Conservation (phyloP, 2,329 filamentous ascomycete genomes). For the Arachnomyces sp. region DNA sequence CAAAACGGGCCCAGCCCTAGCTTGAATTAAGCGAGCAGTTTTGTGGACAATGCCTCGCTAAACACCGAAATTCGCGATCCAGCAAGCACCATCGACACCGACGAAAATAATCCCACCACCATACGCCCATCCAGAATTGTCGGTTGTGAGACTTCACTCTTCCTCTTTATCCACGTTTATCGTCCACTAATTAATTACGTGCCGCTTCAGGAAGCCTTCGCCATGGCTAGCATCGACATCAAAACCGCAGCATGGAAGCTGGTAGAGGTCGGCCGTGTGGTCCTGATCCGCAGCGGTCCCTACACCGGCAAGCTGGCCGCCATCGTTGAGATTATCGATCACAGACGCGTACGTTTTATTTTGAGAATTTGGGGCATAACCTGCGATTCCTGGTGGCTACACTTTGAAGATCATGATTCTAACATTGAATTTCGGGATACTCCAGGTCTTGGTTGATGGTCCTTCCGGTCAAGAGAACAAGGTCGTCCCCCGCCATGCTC, state of each 20-base stretch:
- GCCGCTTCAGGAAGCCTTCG: slow-evolving; percentile 51
- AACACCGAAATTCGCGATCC: slow-evolving; percentile 16
- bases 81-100: slow-evolving; percentile 10
- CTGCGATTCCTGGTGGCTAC: background rate
- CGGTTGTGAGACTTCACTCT: slow-evolving; percentile 13
- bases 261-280: slow-evolving; percentile 97
- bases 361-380: slow-evolving; percentile 1
- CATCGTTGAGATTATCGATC: slow-evolving; percentile 99
- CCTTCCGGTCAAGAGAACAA: slow-evolving; percentile 73
- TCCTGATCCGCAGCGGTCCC: slow-evolving; percentile 79
- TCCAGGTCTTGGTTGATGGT: slow-evolving; percentile 90
- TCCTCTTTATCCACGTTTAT: background rate
- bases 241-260: slow-evolving; percentile 82
- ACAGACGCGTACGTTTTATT: slow-evolving; percentile 87
- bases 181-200: slow-evolving; percentile 7
- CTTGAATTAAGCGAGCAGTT: slow-evolving; percentile 14
- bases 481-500: slow-evolving; percentile 77
- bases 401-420: background rate
- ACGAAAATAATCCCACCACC: slow-evolving; percentile 11
- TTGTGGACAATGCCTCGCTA: slow-evolving; percentile 13
- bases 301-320: slow-evolving; percentile 79
- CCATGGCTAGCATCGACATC: slow-evolving; percentile 77
- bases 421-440: slow-evolving; percentile 1
- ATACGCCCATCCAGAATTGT: slow-evolving; percentile 12
- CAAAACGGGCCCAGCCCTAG: slow-evolving; percentile 10